Base-by-base conservation (phyloP, 2,329 filamentous ascomycete species). In the Hypoxylon sp. region DNA sequence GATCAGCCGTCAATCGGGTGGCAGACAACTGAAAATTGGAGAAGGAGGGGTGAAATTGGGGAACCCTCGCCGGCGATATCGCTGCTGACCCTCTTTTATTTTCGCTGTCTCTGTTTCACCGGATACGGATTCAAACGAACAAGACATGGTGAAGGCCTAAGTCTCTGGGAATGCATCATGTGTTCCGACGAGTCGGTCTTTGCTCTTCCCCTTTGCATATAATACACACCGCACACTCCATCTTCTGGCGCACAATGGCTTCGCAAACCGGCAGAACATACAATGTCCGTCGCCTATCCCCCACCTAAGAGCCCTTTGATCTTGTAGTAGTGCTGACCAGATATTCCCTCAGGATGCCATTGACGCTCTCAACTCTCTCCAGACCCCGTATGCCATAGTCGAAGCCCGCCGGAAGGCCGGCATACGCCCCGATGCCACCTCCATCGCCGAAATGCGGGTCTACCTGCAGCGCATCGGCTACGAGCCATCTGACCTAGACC, bases 331-430 rank as follows among this genome's bases (percentile, higher is more conserved):
- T 46, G 64, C 61, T 67, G 48, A 66, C 49, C 7, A 34, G 25
- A 50, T 60, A 60, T 64, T 53, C 36, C 53, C 67, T 57, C 72
- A 97, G 93, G 93, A 96, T 78, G 96, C 95, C 51, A 90, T 98
- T 69, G 84, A 89, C 72, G 89, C 92, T 41, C 87, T 98, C 76
- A 98, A 98, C 80, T 91, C 93, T 48, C 89, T 98, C 55, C 96
- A 99, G 80, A 93, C 92, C 45, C 97, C 97, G 57, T 95, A 91
- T 77, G 88, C 91, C 52, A 87, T 93, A 56, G 87, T 98, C 17
- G 90, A 97, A 77, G 89, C 91, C 55, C 90, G 96, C 56, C 87
- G 89, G 60, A 92, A 92, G 77, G 91, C 91, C 17, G 92, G 93
- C 19, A 83, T 89, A 68, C 87, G 85, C 28, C 89, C 92, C 75